phyloP scores from a whole-genome alignment of 2,329 filamentous ascomycete genomes.

The Mycosphaerella sp. region DNA sequence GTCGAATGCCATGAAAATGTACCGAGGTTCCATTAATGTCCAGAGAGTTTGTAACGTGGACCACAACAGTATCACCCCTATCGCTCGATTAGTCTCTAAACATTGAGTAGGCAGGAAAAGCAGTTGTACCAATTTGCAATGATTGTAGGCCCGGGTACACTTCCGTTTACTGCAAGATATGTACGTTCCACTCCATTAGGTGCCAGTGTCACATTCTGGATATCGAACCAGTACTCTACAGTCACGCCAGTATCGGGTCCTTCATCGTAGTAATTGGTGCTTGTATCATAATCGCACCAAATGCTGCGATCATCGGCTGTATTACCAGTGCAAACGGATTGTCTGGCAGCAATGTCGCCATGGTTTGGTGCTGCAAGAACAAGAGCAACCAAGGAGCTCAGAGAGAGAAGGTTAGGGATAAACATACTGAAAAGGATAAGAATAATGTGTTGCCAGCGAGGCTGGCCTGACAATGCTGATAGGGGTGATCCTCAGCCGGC shows the following conservation, averaged over 20 bases:
- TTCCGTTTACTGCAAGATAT: slow-evolving; percentile 43
- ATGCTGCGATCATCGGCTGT: slow-evolving; percentile 27
- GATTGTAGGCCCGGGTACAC: slow-evolving; percentile 44
- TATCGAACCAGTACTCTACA: slow-evolving; percentile 41
- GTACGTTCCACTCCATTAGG: slow-evolving; percentile 42
- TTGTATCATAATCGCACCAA: slow-evolving; percentile 35
- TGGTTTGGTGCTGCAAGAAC: no score
- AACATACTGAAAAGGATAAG: no score
- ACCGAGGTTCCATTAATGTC: slow-evolving; percentile 41
- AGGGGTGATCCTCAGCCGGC: no score
- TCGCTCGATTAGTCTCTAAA: background rate
- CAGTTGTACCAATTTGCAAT: slow-evolving; percentile 35
- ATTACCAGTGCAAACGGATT: slow-evolving; percentile 28
- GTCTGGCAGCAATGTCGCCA: background rate
- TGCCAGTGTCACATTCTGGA: slow-evolving; percentile 40
- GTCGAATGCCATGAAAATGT: slow-evolving; percentile 46
- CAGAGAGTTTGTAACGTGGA: background rate
- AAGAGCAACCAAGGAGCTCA: no score
- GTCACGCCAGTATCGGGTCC: slow-evolving; percentile 34
- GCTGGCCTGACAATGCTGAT: no score
- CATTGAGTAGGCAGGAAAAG: background rate
- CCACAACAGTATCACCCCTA: background rate
- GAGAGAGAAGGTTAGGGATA: no score
- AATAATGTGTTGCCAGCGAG: no score
- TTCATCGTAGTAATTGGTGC: slow-evolving; percentile 35